phyloP scores from a whole-genome alignment of 768 basidiomycete genomes.

The Termitomyces heimii region DNA sequence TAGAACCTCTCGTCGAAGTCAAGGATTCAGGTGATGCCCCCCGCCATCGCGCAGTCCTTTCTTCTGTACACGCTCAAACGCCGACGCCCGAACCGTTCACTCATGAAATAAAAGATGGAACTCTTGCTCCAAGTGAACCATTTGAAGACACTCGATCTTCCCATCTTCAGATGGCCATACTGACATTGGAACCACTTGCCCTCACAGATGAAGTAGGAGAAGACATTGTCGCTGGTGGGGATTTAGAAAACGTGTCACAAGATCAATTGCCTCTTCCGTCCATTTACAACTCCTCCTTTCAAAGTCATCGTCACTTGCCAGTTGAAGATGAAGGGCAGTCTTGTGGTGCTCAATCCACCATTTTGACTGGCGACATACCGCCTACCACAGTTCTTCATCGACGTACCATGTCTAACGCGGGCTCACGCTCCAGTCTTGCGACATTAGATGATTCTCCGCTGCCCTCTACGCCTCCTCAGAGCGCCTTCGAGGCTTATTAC shows the following conservation, averaged over 20 bases:
- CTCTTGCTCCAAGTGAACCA: neutral
- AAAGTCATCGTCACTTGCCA: neutral
- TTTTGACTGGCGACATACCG: neutral
- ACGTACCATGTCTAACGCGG: neutral
- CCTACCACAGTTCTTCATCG: neutral
- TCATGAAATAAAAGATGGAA: neutral
- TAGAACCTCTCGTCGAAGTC: neutral
- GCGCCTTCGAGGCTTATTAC: slow-evolving; percentile 1
- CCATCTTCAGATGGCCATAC: neutral
- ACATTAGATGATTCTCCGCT: slow-evolving; percentile 12
- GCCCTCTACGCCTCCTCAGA: slow-evolving; percentile 8
- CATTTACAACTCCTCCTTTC: neutral
- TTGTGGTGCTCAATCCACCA: neutral
- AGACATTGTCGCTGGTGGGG: neutral
- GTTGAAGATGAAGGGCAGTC: neutral
- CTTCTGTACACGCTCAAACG: neutral
- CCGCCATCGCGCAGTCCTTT: neutral
- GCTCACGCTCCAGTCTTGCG: slow-evolving; percentile 7
- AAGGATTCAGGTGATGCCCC: neutral
- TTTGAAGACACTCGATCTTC: neutral
- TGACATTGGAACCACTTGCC: neutral
- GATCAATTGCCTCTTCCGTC: neutral
- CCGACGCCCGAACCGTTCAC: neutral
- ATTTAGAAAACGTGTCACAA: neutral
- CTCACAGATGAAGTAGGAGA: neutral